Conservation (phyloP, 768 basidiomycete genomes). For the Rubroboletus satanas region DNA sequence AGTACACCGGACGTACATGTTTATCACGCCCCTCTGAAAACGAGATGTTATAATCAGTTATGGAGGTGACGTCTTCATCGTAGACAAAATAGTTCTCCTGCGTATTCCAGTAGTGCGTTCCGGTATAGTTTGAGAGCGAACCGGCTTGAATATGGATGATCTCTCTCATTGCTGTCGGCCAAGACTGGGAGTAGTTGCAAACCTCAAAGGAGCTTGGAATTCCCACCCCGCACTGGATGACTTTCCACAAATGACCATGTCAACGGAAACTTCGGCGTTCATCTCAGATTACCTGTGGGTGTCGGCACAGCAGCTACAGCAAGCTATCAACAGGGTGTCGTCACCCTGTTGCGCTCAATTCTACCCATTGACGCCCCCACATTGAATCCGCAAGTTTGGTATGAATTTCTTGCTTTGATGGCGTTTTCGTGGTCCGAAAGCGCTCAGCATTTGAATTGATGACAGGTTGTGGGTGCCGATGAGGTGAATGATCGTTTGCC, state of each 20-base stretch:
- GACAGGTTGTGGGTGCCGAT: not conserved
- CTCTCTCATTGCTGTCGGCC: conserved; percentile 53
- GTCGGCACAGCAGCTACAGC: not conserved
- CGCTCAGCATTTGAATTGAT: not conserved
- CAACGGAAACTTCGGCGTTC: not conserved
- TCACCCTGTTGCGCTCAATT: not conserved
- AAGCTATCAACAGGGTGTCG: not conserved
- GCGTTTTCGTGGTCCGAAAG: not conserved
- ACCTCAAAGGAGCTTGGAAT: not conserved
- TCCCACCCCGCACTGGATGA: conserved; percentile 2
- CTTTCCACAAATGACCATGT: not conserved
- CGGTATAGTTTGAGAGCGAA: conserved; percentile 58
- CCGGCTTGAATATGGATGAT: conserved; percentile 79
- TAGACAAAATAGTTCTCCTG: conserved; percentile 67
- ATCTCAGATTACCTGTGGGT: not conserved
- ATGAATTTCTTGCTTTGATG: not conserved
- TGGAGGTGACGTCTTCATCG: conserved; percentile 40
- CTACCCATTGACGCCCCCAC: not conserved
- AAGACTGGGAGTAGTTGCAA: not conserved
- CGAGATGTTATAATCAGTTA: conserved; percentile 54
- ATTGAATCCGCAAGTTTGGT: not conserved
- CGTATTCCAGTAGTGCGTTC: conserved; percentile 80
- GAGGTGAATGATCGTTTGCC: not conserved
- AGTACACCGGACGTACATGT: conserved; percentile 38
- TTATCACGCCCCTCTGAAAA: conserved; percentile 58